Percentiles rank a stretch among this genome's conserved stretches.
Evolutionary conservation across 371 early-diverging fungal genomes (phyloP).

Genomic region (Vairimorpha ceranae): DNA sequence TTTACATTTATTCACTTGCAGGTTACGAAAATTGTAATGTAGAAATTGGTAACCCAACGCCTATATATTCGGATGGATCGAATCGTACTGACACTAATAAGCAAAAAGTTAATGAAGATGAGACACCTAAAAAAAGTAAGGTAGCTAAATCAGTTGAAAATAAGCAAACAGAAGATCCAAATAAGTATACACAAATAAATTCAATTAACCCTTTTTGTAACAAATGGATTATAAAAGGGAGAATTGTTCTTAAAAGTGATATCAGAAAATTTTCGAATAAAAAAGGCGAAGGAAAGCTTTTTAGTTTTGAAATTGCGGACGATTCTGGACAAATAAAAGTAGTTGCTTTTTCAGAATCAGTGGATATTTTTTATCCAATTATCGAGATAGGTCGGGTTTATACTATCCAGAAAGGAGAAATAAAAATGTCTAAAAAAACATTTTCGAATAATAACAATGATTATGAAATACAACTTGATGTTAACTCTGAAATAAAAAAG

Average conservation of each 20-base stretch:
- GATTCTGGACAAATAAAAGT: slow-evolving; percentile 49
- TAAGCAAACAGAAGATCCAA: slow-evolving; percentile 27
- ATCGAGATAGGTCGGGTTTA: slow-evolving; percentile 52
- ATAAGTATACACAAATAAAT: slow-evolving; percentile 36
- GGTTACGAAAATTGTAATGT: slow-evolving; percentile 33
- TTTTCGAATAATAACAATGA: slow-evolving; percentile 45
- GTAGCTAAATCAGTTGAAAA: neutral
- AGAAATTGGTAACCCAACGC: slow-evolving; percentile 46
- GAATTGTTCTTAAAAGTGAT: slow-evolving; percentile 54
- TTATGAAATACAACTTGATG: slow-evolving; percentile 61
- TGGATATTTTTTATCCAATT: slow-evolving; percentile 54
- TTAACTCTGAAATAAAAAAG: slow-evolving; percentile 36
- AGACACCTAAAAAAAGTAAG: slow-evolving; percentile 2
- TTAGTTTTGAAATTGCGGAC: slow-evolving; percentile 55
- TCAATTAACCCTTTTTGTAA: slow-evolving; percentile 56
- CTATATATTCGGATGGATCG: slow-evolving; percentile 11
- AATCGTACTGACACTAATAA: slow-evolving; percentile 3
- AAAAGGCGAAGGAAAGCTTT: slow-evolving; percentile 57
- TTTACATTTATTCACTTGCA: slow-evolving; percentile 45
- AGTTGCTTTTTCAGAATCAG: slow-evolving; percentile 55
- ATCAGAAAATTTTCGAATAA: slow-evolving; percentile 53
- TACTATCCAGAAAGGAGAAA: slow-evolving; percentile 48
- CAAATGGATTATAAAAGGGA: slow-evolving; percentile 53
- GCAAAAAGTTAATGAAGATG: neutral
- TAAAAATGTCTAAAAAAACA: slow-evolving; percentile 61